Evolutionary conservation across 176 grass and related monocot genomes (phyloP).

Genomic region (Coix lacrymajobi): DNA sequence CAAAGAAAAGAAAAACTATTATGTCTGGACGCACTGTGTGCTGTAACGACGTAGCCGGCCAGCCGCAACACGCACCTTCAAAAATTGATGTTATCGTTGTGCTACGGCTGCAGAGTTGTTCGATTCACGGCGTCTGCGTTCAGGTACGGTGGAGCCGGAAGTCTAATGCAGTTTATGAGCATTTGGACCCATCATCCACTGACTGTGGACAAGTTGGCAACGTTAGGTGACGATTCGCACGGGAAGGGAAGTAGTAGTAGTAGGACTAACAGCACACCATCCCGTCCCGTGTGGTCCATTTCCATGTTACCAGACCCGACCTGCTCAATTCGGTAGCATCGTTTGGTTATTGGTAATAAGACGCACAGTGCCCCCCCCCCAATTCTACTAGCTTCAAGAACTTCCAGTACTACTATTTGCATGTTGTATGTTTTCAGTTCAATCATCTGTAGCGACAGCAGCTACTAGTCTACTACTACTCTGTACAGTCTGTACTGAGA

Average conservation of each 20-base stretch:
- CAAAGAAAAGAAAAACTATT: too few relatives aligned
- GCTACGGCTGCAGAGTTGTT: not conserved
- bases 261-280: not conserved
- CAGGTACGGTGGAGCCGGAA: not conserved
- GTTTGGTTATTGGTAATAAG: not conserved
- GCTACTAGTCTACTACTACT: too few relatives aligned
- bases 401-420: not conserved
- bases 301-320: not conserved
- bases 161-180: not conserved
- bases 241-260: not conserved
- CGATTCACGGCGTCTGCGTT: not conserved
- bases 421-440: not conserved
- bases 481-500: too few relatives aligned
- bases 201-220: not conserved
- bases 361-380: not conserved
- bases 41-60: not conserved
- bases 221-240: not conserved
- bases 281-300: not conserved
- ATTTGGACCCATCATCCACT: not conserved
- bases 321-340: not conserved
- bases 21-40: not conserved
- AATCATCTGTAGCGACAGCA: conserved; percentile 5
- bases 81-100: conserved; percentile 14
- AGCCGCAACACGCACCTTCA: not conserved
- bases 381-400: not conserved